phyloP scores from a whole-genome alignment of 176 grass and related monocot species.

The Musa schizocarpa region DNA sequence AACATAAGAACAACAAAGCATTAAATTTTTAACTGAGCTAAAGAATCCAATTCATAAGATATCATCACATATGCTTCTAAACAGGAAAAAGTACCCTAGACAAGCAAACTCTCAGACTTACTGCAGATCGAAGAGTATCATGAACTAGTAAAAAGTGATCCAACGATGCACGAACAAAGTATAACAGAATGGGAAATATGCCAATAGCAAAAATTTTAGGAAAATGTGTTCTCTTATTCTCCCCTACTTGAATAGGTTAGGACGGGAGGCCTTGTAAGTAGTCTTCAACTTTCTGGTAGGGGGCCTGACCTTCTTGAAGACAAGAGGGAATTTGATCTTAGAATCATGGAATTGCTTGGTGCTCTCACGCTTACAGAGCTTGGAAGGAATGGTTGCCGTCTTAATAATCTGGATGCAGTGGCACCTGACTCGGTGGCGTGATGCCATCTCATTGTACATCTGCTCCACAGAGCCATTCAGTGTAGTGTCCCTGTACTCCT shows the following conservation, averaged over 20 bases:
- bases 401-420: slow-evolving; percentile 11
- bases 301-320: slow-evolving; percentile 1
- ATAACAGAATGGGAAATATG: too few relatives aligned
- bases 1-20: too few relatives aligned
- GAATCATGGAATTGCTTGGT: slow-evolving; percentile 13
- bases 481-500: slow-evolving; percentile 7
- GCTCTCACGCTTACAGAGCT: slow-evolving; percentile 13
- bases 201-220: too few relatives aligned
- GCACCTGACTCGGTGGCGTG: neutral
- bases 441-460: slow-evolving; percentile 11
- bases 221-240: too few relatives aligned
- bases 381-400: slow-evolving; percentile 6
- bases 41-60: too few relatives aligned
- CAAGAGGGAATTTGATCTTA: slow-evolving; percentile 8
- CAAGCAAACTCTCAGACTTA: too few relatives aligned
- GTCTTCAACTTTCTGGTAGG: slow-evolving; percentile 10
- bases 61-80: too few relatives aligned
- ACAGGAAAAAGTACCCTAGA: too few relatives aligned
- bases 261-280: slow-evolving; percentile 1
- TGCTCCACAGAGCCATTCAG: slow-evolving; percentile 9
- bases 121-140: too few relatives aligned
- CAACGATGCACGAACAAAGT: too few relatives aligned
- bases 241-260: slow-evolving; percentile 2
- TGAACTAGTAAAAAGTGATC: too few relatives aligned
- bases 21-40: too few relatives aligned